Evolutionary conservation across 2,329 filamentous ascomycete species (phyloP), one percentile per base, ranked within the genome.

Genomic region (Dissoconium aciculare): DNA sequence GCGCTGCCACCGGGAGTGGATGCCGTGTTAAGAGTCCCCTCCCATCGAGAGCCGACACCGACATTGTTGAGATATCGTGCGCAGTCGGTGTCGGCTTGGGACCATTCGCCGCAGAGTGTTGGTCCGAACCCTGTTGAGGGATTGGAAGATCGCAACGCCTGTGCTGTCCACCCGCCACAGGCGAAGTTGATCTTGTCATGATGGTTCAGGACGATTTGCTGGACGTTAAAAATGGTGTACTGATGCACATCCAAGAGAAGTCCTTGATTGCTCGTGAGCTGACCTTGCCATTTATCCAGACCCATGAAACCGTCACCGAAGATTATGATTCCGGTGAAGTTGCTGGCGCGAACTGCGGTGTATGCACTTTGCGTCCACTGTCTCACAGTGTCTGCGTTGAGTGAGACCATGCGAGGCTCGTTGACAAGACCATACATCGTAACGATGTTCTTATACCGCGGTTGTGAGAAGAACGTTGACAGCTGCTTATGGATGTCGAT

Each of bases 251-350:
- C 89, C n/a, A 98, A 71, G 11, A 92, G 70, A 41, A 95, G 64
- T 40, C 75, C 69, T 11, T 76, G 65, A 49, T 79, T 69, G 13
- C 67, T 65, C 43, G 78, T 70, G 43, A 95, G 69, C 52, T 79
- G 67, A 24, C 81, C 82, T 53, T 93, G 75, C 89, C 89, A 98
- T 49, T 91, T 87, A 42, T 68, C 66, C 4, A 95, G 69, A 8
- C 87, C 87, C 59, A 91, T 72, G 63, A 98, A 98, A 14, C 89
- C 89, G 56, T 98, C 89, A 33, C 85, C 87, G 49, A 98, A 89
- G 23, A 91, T 75, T 34, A 95, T 62, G 17, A 77, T 71, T 28
- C 69, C 66, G 19, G 64, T 64, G 43, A 91, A 63, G 17, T 83
- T 82, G 58, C 92, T 92, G 23, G 63, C 64, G 29, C 79, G 78